Base-by-base conservation (phyloP, 2,329 filamentous ascomycete species). In the Fonsecaea monophora region DNA sequence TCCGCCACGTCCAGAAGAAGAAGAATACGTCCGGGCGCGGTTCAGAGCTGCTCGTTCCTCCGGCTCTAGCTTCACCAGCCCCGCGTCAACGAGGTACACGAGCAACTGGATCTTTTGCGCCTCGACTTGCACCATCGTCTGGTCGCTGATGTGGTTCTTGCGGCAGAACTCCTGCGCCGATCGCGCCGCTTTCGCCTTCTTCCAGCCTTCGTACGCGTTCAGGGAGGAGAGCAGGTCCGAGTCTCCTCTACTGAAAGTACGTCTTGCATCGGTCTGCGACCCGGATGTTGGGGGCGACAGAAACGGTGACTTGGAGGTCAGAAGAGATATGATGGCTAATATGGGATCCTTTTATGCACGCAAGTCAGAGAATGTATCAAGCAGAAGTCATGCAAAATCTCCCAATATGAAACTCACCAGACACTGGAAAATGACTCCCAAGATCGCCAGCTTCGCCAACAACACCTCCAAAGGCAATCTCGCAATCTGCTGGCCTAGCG, bases 221-320 rank as follows among this genome's bases (percentile, higher is more conserved):
- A 97, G 98, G 0, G 93, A 86, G 0, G 95, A 98, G 10, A 98
- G 82, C 0, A 98, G 84, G 76, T 99, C 95, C 0, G 95, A 98
- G 77, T 97, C 92, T 25, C 92, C 90, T 73, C 90, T 88, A 69
- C 90, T 90, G 81, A 96, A 99, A 3, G 87, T 87, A 65, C 90
- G 85, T 1, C 92, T 87, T 0, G 92, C 90, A 25, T 89, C 87
- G 72, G 35, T 92, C 75, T 96, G 92, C 4, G 89, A 85, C 60
- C 91, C 89, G 55, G 93, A 90, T 1, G 92, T 92, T 77, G 97
- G 92, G 0, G 94, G 91, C 1, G 91, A 90, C 0, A 94, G 85
- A 77, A 98, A 98, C 0, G 94, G 95, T 0, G 94, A 96, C 76
- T 98, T 99, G 34, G 93, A 96, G 1, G 94, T 97, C 0, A 99